These are phyloP conservation scores for Melanogaster broomeanus DNA, from an alignment of 768 basidiomycete species.

Conservation along the genomic window DNA sequence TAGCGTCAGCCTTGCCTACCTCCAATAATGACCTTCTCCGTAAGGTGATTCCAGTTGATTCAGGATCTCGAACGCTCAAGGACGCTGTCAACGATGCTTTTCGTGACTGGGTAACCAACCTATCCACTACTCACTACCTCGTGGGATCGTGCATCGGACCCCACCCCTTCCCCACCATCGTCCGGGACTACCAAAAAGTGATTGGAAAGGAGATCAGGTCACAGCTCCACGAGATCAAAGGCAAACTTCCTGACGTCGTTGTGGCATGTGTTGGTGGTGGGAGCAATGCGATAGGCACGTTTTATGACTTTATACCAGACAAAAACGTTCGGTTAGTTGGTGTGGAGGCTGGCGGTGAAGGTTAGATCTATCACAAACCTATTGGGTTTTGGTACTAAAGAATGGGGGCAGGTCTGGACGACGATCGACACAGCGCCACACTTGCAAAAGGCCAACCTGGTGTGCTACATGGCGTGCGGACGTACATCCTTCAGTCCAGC, in stretches of 20 bases:
- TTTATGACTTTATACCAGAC: conserved; percentile 94
- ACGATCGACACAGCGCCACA: conserved; percentile 89
- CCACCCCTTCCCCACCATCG: conserved; percentile 98
- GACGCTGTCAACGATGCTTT: conserved; percentile 98
- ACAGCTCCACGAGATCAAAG: conserved; percentile 69
- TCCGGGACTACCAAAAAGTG: conserved; percentile 95
- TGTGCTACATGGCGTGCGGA: conserved; percentile 93
- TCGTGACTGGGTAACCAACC: conserved; percentile 98
- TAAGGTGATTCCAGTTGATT: conserved; percentile 90
- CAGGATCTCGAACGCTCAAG: conserved; percentile 93
- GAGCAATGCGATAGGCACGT: conserved; percentile 96
- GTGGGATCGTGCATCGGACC: conserved; percentile 98
- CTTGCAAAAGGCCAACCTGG: conserved; percentile 89
- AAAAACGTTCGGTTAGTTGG: conserved; percentile 84
- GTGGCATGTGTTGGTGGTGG: conserved; percentile 99
- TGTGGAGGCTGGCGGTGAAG: conserved; percentile 98
- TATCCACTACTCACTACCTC: conserved; percentile 92
- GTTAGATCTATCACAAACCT: conserved; percentile 38
- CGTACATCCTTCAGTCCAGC: conserved; percentile 88
- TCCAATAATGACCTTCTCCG: neutral
- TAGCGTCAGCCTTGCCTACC: neutral
- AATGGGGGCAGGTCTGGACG: conserved; percentile 60
- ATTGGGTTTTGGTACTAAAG: conserved; percentile 10
- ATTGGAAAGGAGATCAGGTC: conserved; percentile 94
- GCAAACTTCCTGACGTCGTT: conserved; percentile 91